Conservation (phyloP, 1,284 basidiomycete genomes). For the Erythrobasidium hasegawianum region DNA sequence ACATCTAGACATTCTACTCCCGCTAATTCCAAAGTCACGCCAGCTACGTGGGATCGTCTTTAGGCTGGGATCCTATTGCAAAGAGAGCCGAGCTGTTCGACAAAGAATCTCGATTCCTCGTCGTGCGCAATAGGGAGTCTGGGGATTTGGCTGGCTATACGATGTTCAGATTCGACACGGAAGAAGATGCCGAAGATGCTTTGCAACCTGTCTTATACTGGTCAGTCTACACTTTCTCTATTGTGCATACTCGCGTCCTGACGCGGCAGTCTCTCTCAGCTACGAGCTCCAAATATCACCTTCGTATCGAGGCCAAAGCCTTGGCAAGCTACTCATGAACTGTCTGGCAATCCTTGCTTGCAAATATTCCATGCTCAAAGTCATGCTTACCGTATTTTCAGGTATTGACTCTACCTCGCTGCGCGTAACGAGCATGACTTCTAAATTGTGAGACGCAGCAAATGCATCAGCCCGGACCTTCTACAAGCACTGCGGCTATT, state of each 20-base stretch:
- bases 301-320: constrained; percentile 5
- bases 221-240: constrained; percentile 24
- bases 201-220: constrained; percentile 41
- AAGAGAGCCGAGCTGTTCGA: constrained; percentile 43
- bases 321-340: constrained; percentile 37
- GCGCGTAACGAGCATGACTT: too few relatives aligned
- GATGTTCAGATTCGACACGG: constrained; percentile 43
- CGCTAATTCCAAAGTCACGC: too few relatives aligned
- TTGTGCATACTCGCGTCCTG: neutral
- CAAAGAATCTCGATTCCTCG: constrained; percentile 39
- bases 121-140: neutral
- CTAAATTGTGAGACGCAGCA: too few relatives aligned
- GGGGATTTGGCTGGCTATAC: constrained; percentile 33
- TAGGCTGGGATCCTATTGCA: constrained; percentile 35
- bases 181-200: constrained; percentile 37
- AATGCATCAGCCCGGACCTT: constrained; percentile 14
- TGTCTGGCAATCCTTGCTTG: constrained; percentile 30
- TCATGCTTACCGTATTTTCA: constrained; percentile 43
- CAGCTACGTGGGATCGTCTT: constrained; percentile 37
- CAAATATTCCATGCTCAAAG: constrained; percentile 39
- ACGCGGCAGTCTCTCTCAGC: constrained; percentile 29
- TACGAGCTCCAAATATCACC: constrained; percentile 41
- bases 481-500: constrained; percentile 25
- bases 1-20: too few relatives aligned
- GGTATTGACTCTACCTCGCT: too few relatives aligned